Evolutionary conservation across 805 yeast genomes (phyloP).

Genomic region (Suhomyces kilbournensis): DNA sequence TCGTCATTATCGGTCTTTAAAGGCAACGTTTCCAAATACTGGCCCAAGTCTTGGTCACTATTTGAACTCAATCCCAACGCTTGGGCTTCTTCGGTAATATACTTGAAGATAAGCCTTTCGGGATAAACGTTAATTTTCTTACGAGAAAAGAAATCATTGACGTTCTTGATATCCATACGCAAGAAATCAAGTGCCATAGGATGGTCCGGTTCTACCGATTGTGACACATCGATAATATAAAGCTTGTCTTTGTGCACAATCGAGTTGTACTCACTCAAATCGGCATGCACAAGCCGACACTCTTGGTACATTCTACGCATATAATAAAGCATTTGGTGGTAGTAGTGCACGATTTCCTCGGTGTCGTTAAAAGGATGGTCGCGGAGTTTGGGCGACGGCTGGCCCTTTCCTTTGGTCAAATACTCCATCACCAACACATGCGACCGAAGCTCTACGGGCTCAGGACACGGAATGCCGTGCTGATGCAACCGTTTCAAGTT

Average conservation of each 20-base stretch:
- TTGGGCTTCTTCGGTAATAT: constrained; percentile 53
- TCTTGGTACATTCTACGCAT: constrained; percentile 85
- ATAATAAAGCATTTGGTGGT: constrained; percentile 75
- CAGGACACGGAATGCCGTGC: constrained; percentile 88
- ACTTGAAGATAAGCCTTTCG: constrained; percentile 78
- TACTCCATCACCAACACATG: constrained; percentile 96
- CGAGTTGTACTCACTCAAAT: constrained; percentile 89
- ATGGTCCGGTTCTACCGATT: constrained; percentile 96
- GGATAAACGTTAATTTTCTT: constrained; percentile 73
- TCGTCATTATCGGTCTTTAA: constrained; percentile 59
- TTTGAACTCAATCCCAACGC: constrained; percentile 37
- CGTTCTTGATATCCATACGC: constrained; percentile 96
- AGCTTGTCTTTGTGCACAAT: constrained; percentile 77
- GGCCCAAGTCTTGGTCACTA: constrained; percentile 39
- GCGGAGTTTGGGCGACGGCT: constrained; percentile 85
- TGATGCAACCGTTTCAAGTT: constrained; percentile 78
- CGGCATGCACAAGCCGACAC: constrained; percentile 94
- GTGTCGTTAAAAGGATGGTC: constrained; percentile 74
- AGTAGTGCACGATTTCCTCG: constrained; percentile 63
- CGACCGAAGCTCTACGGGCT: constrained; percentile 81
- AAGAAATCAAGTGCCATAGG: constrained; percentile 94
- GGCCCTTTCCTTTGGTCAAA: constrained; percentile 72
- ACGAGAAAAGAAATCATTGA: constrained; percentile 79
- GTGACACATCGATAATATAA: constrained; percentile 94
- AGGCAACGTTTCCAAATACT: constrained; percentile 50